Evolutionary conservation across 2,329 filamentous ascomycete genomes (phyloP).

Genomic region (Dactylonectria macrodidyma): DNA sequence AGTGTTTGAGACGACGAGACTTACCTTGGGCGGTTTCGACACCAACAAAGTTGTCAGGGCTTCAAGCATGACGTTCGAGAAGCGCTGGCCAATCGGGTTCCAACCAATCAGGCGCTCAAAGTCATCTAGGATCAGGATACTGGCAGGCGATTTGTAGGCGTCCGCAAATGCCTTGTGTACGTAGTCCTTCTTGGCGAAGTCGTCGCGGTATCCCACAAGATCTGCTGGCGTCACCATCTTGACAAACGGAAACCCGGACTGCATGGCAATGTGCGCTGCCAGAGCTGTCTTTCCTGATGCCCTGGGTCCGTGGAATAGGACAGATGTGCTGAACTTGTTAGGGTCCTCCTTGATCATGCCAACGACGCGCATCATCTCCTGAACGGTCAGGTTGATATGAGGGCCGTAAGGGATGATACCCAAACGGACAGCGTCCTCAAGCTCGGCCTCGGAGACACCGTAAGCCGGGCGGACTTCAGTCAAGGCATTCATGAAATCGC

Average conservation of each 20-base stretch:
- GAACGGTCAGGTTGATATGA: conserved; percentile 82
- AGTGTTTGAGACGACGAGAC: conserved; percentile 33
- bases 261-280: conserved; percentile 87
- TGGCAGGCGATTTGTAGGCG: conserved; percentile 92
- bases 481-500: conserved; percentile 88
- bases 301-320: conserved; percentile 87
- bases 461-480: conserved; percentile 94
- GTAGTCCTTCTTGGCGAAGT: conserved; percentile 88
- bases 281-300: conserved; percentile 93
- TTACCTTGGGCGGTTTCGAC: conserved; percentile 81
- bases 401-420: conserved; percentile 88
- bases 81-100: conserved; percentile 91
- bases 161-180: conserved; percentile 92
- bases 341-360: conserved; percentile 81
- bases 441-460: conserved; percentile 92
- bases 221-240: conserved; percentile 89
- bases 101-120: conserved; percentile 95
- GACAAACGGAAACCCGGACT: conserved; percentile 92
- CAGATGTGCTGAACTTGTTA: conserved; percentile 76
- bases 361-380: conserved; percentile 83
- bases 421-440: conserved; percentile 80
- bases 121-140: conserved; percentile 92
- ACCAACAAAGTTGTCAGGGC: conserved; percentile 83
- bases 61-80: conserved; percentile 87
- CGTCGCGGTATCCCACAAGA: conserved; percentile 86